Conservation (phyloP, 345 rosid species). For the Rhodamnia argentea region DNA sequence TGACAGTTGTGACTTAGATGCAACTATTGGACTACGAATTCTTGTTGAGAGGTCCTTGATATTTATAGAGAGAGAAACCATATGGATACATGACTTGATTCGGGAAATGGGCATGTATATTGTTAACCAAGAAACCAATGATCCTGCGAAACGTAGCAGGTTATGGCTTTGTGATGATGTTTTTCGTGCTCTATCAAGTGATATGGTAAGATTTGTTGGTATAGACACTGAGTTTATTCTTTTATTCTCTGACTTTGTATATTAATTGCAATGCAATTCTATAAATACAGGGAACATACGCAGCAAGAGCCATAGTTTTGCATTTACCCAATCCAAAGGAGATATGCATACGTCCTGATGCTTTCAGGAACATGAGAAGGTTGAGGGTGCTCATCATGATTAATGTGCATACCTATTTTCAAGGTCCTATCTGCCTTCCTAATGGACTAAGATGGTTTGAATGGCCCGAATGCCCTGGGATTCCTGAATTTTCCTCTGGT, state of each 20-base stretch:
- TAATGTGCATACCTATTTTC: not conserved
- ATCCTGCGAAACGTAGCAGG: not conserved
- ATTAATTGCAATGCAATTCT: not conserved
- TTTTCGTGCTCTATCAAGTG: not conserved
- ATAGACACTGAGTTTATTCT: too few relatives aligned
- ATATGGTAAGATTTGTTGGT: not conserved
- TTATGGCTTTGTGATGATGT: not conserved
- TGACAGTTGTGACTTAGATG: not conserved
- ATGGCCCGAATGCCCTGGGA: not conserved
- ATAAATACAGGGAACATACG: not conserved
- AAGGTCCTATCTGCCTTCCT: not conserved
- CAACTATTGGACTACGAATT: not conserved
- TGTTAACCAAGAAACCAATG: not conserved
- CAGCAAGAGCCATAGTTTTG: not conserved
- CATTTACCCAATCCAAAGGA: accelerated
- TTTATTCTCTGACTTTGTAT: too few relatives aligned
- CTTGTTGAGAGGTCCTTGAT: not conserved
- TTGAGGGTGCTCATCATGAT: not conserved
- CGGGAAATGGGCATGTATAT: not conserved
- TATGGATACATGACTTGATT: too few relatives aligned
- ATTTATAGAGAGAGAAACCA: too few relatives aligned
- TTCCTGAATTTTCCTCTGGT: accelerated
- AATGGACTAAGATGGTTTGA: not conserved
- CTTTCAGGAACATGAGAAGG: not conserved
- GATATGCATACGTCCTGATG: accelerated